Base-by-base conservation (phyloP, 2,329 filamentous ascomycete species). In the Emergomyces pasteurianus region DNA sequence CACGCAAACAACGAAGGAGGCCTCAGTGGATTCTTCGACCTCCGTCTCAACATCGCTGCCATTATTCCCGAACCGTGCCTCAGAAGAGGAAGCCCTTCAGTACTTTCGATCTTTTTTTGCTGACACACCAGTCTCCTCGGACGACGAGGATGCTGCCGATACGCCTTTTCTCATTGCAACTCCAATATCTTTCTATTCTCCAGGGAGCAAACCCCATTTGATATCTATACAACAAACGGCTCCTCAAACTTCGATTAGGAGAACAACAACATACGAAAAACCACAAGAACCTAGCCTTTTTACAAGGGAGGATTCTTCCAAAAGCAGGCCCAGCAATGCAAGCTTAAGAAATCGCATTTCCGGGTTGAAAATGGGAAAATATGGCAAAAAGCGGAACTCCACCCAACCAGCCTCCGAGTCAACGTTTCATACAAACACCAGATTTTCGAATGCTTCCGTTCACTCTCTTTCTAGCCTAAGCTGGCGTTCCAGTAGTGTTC, bases 111-210 rank as follows among this genome's bases (percentile, higher is more conserved):
- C 64, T 1, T 58, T 64, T 54, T 65, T 60, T 56, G 63, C 61
- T 40, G 64, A 66, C 31, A 55, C 53, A 31, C 31, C 31, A 21
- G 23, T 61, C 2, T 61, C 63, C 12, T 65, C 63, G 14, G 64
- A 66, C 36, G 65, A 65, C 8, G 64, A 64, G n/a, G 40, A 31
- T 31, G 21, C 14, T 14, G 28, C 58, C 1, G 60, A 64, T 47
- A 52, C 57, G n/a, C 46, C 52, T n/a, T 62, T 65, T 54, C 58
- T 63, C 18, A 58, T 64, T 43, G 65, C 65, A 23, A 66, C 61
- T 8, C 62, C 64, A 14, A 34, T 66, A 53, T 61, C 58, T n/a
- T 65, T 63, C 42, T 56, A 61, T 36, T 58, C 59, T 18, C 65
- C 65, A 10, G 42, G 58, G 9, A 60, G 59, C 43, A 64, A 63